A percentile compares a stretch with the other conserved stretches of the same genome.
Evolutionary conservation across 129 eudicot genomes (phyloP).

Genomic region (Cynara cardunculus): DNA sequence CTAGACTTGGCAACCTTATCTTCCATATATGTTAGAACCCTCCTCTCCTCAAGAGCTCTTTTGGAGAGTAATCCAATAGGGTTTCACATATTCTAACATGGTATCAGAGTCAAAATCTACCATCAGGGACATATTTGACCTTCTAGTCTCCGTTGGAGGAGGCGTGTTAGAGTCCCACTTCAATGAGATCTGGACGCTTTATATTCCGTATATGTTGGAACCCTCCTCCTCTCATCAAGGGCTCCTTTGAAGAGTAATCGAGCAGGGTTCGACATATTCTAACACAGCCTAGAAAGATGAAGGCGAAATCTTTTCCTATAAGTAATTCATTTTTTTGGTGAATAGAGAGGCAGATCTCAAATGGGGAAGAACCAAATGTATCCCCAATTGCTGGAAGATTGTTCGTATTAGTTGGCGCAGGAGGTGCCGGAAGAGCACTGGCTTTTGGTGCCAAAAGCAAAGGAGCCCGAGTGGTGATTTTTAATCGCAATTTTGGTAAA

Average conservation of each 20-base stretch:
- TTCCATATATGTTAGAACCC: too few species aligned
- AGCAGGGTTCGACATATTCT: background rate
- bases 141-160: too few species aligned
- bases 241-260: background rate
- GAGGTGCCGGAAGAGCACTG: constrained; percentile 90
- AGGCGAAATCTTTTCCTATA: background rate
- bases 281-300: background rate
- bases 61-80: too few species aligned
- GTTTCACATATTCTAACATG: too few species aligned
- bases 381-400: constrained; percentile 74
- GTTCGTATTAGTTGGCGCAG: constrained; percentile 87
- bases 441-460: constrained; percentile 86
- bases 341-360: constrained; percentile 41
- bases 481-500: constrained; percentile 77
- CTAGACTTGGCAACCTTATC: too few species aligned
- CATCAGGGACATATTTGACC: too few species aligned
- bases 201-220: too few species aligned
- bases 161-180: too few species aligned
- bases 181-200: too few species aligned
- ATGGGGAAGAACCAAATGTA: constrained; percentile 39
- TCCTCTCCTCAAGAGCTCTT: too few species aligned
- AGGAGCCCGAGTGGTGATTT: constrained; percentile 81
- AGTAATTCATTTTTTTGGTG: background rate
- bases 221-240: background rate
- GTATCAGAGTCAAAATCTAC: too few species aligned